A percentile compares a stretch with the other conserved stretches of the same genome.
Evolutionary conservation across 192 early-diverging fungal species (phyloP).

Genomic region (Dissophora globulifera): DNA sequence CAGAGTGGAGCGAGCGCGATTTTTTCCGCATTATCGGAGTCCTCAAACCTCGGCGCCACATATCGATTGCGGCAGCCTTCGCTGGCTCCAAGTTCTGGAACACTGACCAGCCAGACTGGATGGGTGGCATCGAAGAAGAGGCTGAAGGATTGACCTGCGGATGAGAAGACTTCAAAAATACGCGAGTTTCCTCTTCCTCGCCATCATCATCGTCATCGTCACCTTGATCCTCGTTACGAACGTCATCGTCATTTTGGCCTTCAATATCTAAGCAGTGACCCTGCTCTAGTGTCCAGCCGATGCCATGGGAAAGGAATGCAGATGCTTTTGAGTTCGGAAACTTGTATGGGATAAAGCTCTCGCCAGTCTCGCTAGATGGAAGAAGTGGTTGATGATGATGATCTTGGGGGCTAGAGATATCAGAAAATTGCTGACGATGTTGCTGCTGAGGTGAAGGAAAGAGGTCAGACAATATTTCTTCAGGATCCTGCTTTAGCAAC

Average conservation of each 20-base stretch:
- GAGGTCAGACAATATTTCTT: too few species aligned
- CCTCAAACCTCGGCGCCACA: slow-evolving; percentile 35
- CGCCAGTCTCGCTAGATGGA: background rate
- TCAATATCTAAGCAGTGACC: too few species aligned
- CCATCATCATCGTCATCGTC: slow-evolving; percentile 11
- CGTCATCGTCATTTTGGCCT: too few species aligned
- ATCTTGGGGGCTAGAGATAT: background rate
- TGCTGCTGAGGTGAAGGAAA: too few species aligned
- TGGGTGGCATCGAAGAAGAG: too few species aligned
- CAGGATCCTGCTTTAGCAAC: too few species aligned
- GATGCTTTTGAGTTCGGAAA: slow-evolving; percentile 7
- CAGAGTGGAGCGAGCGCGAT: background rate
- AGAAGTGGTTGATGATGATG: slow-evolving; percentile 3
- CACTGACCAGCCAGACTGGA: too few species aligned
- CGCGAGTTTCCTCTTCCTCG: slow-evolving; percentile 1
- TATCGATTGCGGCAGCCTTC: slow-evolving; percentile 39
- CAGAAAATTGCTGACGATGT: too few species aligned
- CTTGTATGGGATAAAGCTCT: slow-evolving; percentile 10
- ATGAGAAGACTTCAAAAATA: background rate
- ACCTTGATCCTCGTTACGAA: background rate
- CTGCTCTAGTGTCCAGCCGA: slow-evolving; percentile 31
- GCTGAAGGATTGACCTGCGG: background rate
- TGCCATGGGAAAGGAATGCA: slow-evolving; percentile 10
- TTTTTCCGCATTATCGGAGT: slow-evolving; percentile 11
- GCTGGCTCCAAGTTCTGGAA: slow-evolving; percentile 37